Conservation (phyloP, 2,329 filamentous ascomycete species). For the Trichophyton equinum region DNA sequence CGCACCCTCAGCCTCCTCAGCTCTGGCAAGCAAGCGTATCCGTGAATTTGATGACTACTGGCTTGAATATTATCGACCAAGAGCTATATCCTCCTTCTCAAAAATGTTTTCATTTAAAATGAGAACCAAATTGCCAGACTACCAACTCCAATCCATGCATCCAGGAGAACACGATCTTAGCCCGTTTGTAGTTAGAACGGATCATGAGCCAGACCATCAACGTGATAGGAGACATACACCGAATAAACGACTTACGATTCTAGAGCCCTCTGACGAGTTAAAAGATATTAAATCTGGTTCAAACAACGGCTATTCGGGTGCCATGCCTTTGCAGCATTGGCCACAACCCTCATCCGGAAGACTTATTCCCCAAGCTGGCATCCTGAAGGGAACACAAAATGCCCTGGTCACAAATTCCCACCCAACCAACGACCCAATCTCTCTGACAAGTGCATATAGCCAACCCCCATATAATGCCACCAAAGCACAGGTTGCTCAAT, state of each 20-base stretch:
- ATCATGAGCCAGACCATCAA: conserved; percentile 38
- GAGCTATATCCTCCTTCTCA: conserved; percentile 72
- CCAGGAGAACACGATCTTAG: conserved; percentile 71
- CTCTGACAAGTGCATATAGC: background rate
- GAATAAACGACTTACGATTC: conserved; percentile 58
- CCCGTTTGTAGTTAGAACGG: conserved; percentile 67
- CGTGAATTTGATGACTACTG: conserved; percentile 82
- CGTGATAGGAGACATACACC: conserved; percentile 45
- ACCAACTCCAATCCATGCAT: conserved; percentile 56
- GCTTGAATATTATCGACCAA: conserved; percentile 89
- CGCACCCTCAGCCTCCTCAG: conserved; percentile 14
- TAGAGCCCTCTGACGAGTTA: conserved; percentile 45
- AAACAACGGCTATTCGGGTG: conserved; percentile 9
- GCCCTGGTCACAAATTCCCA: background rate
- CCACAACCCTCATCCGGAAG: conserved; percentile 17
- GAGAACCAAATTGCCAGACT: conserved; percentile 76
- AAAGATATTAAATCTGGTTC: conserved; percentile 24
- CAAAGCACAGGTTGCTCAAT: conserved; percentile 62
- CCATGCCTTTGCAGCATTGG: conserved; percentile 20
- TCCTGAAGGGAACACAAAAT: conserved; percentile 19
- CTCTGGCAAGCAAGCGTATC: conserved; percentile 22
- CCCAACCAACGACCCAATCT: background rate
- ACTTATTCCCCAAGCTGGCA: conserved; percentile 21
- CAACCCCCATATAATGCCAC: conserved; percentile 43
- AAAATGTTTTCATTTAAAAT: conserved; percentile 91